A percentile compares a stretch with the other conserved stretches of the same genome.
Conservation (phyloP, 768 basidiomycete species). For the Nevesoporus exiguus region DNA sequence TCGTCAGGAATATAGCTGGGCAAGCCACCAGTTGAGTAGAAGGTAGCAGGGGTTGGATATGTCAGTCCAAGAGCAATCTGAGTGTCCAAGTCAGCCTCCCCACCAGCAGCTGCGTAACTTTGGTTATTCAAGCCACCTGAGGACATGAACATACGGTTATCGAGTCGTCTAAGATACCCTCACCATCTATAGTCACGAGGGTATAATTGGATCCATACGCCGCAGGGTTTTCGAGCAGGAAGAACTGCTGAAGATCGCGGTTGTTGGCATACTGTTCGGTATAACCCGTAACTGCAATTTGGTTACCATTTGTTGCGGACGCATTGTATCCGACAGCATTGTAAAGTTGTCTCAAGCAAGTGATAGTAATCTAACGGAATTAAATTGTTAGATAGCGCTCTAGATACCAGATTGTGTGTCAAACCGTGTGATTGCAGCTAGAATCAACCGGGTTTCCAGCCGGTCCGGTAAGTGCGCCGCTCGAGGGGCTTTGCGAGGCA, state of each 20-base stretch:
- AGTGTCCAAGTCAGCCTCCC: slow-evolving; percentile 65
- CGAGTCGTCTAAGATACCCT: background rate
- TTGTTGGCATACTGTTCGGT: slow-evolving; percentile 52
- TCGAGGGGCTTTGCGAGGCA: background rate
- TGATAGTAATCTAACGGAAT: slow-evolving; percentile 44
- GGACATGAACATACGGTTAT: slow-evolving; percentile 9
- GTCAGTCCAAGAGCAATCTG: slow-evolving; percentile 67
- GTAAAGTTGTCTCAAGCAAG: slow-evolving; percentile 54
- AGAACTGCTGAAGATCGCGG: slow-evolving; percentile 51
- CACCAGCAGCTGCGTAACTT: slow-evolving; percentile 46
- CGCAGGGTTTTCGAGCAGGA: slow-evolving; percentile 42
- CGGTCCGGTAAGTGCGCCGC: slow-evolving; percentile 23
- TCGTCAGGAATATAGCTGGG: slow-evolving; percentile 56
- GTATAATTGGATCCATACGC: slow-evolving; percentile 51
- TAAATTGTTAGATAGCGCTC: background rate
- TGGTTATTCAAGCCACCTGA: slow-evolving; percentile 63
- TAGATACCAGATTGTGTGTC: background rate
- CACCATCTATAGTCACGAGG: slow-evolving; percentile 55
- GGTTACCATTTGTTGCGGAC: slow-evolving; percentile 40
- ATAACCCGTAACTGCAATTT: slow-evolving; percentile 55
- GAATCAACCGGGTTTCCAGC: slow-evolving; percentile 42
- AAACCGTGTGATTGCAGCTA: slow-evolving; percentile 42
- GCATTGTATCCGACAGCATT: slow-evolving; percentile 48
- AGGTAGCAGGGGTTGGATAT: slow-evolving; percentile 55
- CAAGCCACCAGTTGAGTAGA: slow-evolving; percentile 59